A percentile compares a stretch with the other conserved stretches of the same genome.
These are phyloP conservation scores for Boletus sp. DNA, from an alignment of 768 basidiomycete genomes.

Conservation along the genomic window DNA sequence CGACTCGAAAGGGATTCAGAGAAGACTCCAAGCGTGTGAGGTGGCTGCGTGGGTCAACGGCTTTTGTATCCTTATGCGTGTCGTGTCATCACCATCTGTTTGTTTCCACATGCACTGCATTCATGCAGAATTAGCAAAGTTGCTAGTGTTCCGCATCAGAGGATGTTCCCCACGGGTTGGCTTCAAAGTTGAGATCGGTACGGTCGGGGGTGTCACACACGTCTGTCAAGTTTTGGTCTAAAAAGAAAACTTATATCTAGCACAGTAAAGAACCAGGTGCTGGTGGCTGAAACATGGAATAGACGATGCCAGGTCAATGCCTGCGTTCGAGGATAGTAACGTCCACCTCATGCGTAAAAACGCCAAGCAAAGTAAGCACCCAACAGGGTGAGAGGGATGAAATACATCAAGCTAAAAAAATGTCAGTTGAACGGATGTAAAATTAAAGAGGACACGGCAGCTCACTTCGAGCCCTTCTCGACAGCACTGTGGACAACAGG, in stretches of 20 bases:
- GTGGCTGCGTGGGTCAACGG: background rate
- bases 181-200: background rate
- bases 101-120: background rate
- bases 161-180: background rate
- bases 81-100: background rate
- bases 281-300: slow-evolving; percentile 11
- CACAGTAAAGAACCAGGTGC: slow-evolving; percentile 14
- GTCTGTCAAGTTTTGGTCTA: background rate
- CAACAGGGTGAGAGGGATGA: slow-evolving; percentile 73
- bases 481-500: slow-evolving; percentile 43
- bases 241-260: slow-evolving; percentile 17
- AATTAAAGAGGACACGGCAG: slow-evolving; percentile 2
- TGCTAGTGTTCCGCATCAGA: background rate
- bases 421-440: background rate
- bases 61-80: background rate
- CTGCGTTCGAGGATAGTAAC: background rate
- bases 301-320: background rate
- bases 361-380: slow-evolving; percentile 89
- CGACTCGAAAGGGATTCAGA: slow-evolving; percentile 21
- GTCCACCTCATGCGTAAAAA: slow-evolving; percentile 46
- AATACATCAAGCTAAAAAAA: slow-evolving; percentile 66
- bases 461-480: slow-evolving; percentile 68
- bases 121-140: background rate
- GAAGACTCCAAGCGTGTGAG: background rate
- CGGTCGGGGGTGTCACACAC: background rate